Evolutionary conservation across 2,329 filamentous ascomycete genomes (phyloP).

Genomic region (Cercospora sesami): DNA sequence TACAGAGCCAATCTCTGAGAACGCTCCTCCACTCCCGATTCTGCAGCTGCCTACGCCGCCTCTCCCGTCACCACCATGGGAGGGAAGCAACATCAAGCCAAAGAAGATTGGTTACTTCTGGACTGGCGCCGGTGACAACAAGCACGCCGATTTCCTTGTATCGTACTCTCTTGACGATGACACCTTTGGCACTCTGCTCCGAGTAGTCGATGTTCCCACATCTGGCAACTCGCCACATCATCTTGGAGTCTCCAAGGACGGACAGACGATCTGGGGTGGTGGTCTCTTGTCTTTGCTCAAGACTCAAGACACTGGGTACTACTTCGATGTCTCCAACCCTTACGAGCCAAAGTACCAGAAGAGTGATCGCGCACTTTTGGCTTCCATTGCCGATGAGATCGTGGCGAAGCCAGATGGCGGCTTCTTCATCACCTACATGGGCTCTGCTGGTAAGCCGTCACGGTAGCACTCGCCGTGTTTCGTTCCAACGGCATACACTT

Average conservation of each 20-base stretch:
- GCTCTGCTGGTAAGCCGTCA: slow-evolving; percentile 38
- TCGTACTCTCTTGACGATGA: slow-evolving; percentile 62
- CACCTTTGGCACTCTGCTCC: slow-evolving; percentile 60
- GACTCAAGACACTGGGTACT: slow-evolving; percentile 60
- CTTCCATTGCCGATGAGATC: slow-evolving; percentile 63
- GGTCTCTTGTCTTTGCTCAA: slow-evolving; percentile 25
- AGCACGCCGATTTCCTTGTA: slow-evolving; percentile 46
- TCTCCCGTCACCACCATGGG: slow-evolving; percentile 54
- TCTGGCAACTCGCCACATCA: background rate
- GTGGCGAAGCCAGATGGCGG: slow-evolving; percentile 63
- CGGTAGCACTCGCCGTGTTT: background rate
- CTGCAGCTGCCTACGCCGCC: slow-evolving; percentile 61
- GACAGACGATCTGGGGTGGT: slow-evolving; percentile 26
- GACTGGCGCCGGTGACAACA: slow-evolving; percentile 61
- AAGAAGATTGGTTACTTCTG: slow-evolving; percentile 69
- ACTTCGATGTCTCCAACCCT: slow-evolving; percentile 61
- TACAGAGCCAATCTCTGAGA: slow-evolving; percentile 55
- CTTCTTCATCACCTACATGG: slow-evolving; percentile 65
- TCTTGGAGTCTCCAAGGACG: slow-evolving; percentile 31
- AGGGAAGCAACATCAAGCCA: slow-evolving; percentile 57
- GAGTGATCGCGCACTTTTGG: slow-evolving; percentile 60
- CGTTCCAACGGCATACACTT: background rate
- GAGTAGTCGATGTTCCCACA: background rate
- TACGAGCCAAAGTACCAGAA: slow-evolving; percentile 56
- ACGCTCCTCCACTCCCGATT: slow-evolving; percentile 58